Percentiles rank a stretch among this genome's conserved stretches.
These are phyloP conservation scores for Ogataea glucozyma DNA, from an alignment of 805 yeast species.

Conservation along the genomic window DNA sequence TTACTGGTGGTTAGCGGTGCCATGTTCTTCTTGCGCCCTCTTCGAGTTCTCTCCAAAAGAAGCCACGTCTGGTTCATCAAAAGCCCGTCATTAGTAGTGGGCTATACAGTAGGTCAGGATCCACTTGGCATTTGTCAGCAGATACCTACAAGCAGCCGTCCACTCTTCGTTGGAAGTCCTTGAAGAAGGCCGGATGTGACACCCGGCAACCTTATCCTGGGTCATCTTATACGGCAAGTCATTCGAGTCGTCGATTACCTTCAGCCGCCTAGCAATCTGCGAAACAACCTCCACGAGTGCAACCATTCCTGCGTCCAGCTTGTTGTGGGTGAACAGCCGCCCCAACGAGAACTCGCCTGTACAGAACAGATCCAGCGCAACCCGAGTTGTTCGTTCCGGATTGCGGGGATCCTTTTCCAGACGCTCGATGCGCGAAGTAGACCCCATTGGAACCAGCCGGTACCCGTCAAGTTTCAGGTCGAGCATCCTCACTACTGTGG, in stretches of 20 bases:
- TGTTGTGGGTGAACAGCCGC: slow-evolving; percentile 69
- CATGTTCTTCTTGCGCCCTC: too few species aligned
- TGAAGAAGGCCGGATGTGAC: slow-evolving; percentile 68
- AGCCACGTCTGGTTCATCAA: too few species aligned
- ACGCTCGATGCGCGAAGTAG: slow-evolving; percentile 74
- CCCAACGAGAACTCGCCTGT: slow-evolving; percentile 75
- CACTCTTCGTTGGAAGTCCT: slow-evolving; percentile 70
- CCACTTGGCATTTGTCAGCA: slow-evolving; percentile 83
- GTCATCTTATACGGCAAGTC: slow-evolving; percentile 76
- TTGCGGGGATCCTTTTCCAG: slow-evolving; percentile 39
- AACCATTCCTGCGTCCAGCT: slow-evolving; percentile 78
- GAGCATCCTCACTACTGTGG: slow-evolving; percentile 61
- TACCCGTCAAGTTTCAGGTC: slow-evolving; percentile 58
- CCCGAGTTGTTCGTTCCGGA: slow-evolving; percentile 36
- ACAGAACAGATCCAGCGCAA: slow-evolving; percentile 57
- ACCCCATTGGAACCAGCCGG: slow-evolving; percentile 77
- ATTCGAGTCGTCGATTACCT: slow-evolving; percentile 49
- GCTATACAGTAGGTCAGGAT: slow-evolving; percentile 69
- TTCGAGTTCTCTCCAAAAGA: too few species aligned
- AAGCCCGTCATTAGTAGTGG: slow-evolving; percentile 17
- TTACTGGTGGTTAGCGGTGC: too few species aligned
- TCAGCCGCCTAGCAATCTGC: slow-evolving; percentile 49
- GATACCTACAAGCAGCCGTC: slow-evolving; percentile 85
- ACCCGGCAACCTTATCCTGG: slow-evolving; percentile 73
- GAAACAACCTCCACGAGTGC: slow-evolving; percentile 65